Evolutionary conservation across 768 basidiomycete genomes (phyloP).

Genomic region (Suillus tomentosus): DNA sequence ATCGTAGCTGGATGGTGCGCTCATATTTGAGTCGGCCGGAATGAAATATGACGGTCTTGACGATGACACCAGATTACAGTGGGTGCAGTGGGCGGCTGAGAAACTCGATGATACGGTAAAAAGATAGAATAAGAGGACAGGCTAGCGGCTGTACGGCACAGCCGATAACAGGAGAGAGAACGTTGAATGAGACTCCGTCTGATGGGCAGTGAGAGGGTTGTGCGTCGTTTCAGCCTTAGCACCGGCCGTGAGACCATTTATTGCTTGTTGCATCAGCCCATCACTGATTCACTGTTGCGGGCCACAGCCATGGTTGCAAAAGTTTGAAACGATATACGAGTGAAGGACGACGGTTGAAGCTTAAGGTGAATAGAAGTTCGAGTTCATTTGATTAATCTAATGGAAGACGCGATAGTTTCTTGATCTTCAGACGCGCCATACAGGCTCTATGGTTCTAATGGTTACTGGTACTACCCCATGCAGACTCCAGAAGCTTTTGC

Average conservation of each 20-base stretch:
- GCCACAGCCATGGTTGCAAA: slow-evolving; percentile 3
- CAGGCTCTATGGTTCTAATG: neutral
- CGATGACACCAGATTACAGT: neutral
- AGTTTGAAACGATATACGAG: neutral
- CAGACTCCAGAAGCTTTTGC: neutral
- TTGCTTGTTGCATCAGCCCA: neutral
- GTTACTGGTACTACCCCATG: neutral
- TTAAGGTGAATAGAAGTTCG: neutral
- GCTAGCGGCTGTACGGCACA: neutral
- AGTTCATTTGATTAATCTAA: neutral
- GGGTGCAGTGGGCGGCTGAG: neutral
- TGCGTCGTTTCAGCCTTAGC: neutral
- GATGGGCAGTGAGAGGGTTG: neutral
- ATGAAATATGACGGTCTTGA: neutral
- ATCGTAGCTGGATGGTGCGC: slow-evolving; percentile 30
- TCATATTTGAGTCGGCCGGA: slow-evolving; percentile 18
- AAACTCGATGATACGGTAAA: neutral
- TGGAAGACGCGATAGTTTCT: neutral
- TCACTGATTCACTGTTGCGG: neutral
- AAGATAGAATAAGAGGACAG: neutral
- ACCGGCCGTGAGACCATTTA: neutral
- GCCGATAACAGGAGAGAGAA: neutral
- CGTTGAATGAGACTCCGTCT: neutral
- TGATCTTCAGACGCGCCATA: neutral
- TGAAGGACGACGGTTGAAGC: neutral